Evolutionary conservation across 495 filamentous ascomycete genomes (phyloP), one percentile per base, ranked within the genome.

Genomic region (Chaetomium cochliodes): DNA sequence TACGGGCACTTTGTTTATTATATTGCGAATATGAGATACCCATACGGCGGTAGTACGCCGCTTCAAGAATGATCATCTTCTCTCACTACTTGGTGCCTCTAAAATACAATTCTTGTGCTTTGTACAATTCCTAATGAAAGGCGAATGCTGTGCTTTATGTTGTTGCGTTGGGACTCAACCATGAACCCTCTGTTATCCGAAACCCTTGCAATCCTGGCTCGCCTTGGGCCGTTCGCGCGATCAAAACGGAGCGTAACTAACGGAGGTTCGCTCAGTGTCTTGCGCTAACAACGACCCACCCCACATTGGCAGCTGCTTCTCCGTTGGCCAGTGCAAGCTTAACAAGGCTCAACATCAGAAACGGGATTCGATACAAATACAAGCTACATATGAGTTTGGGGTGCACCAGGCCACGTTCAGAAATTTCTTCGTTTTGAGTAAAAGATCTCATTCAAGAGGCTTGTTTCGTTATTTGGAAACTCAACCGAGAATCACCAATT

Each of bases 341-440:
- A 52, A 55, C 52, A 37, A 33, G 20, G 26, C 18, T 33, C 52
- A 55, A 55, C 52, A 55, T 55, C 16, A n/a, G 20, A 55, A 28
- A 11, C 16, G 3, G 22, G n/a, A 20, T 22, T 50, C 23, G 46
- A 50, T 50, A 50, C n/a, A 23, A 50, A 20, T 8, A 20, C 18
- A 23, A n/a, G n/a, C 18, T 11, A 20, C 16, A 22, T 28, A 1
- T 7, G 26, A 20, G 49, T 52, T 18, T 30, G 30, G 4, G 20
- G 46, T 20, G 46, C 8, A 8, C 9, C n/a, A 18, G 11, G 16
- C 13, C 13, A 18, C 41, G 11, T 18, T 44, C 15, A 20, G 18
- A 11, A 37, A 37, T 37, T 37, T 47, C 7, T 5, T n/a, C 8
- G 44, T 47, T 18, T 18, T 12, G 1, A n/a, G 5, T 5, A 18